Evolutionary conservation across 2,329 filamentous ascomycete genomes (phyloP), one percentile per base, ranked within the genome.

Genomic region (Apiospora rasikravindrae): DNA sequence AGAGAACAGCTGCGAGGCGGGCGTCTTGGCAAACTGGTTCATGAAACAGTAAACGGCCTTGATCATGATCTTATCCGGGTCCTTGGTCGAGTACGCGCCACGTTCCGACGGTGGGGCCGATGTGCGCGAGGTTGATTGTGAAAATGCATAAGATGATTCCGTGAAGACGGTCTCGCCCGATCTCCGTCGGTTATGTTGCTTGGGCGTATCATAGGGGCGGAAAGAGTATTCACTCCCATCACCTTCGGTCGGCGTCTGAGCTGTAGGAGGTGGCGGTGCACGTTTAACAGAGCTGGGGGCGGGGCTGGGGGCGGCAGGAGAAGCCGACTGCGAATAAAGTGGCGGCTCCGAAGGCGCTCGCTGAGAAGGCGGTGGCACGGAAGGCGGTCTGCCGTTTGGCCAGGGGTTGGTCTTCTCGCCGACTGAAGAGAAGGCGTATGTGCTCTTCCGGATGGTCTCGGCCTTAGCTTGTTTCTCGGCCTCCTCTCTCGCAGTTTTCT

Each of bases 51-150:
- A 98, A 4, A 98, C 96, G 14, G 92, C 96, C 79, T 93, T 93
- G 82, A 99, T 96, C 74, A 98, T 92, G 80, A 99, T 96, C 88
- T 99, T 99, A 84, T 97, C 91, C 0, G 96, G 95, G 80, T 98
- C 94, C 75, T 93, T 94, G 40, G 95, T 98, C 47, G 90, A 89
- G 83, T 98, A 98, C 2, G 94, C 89, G 1, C 91, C 91, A 67
- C 93, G 90, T 75, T 92, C 88, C 4, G 93, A 95, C 1, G 93
- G 92, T 22, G 95, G 94, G 11, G 95, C 94, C 6, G 94, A 94
- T 8, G 95, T 97, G 72, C 91, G 91, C 14, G 94, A 88, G 0
- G 95, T 98, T 22, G 94, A 95, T 73, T 94, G 91, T 13, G 94
- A 97, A 1, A 93, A 89, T 2, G 94, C 93, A 82, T 96, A 98